Evolutionary conservation across 352 stramenopile genomes (phyloP).

Genomic region (Phytophthora quininea): DNA sequence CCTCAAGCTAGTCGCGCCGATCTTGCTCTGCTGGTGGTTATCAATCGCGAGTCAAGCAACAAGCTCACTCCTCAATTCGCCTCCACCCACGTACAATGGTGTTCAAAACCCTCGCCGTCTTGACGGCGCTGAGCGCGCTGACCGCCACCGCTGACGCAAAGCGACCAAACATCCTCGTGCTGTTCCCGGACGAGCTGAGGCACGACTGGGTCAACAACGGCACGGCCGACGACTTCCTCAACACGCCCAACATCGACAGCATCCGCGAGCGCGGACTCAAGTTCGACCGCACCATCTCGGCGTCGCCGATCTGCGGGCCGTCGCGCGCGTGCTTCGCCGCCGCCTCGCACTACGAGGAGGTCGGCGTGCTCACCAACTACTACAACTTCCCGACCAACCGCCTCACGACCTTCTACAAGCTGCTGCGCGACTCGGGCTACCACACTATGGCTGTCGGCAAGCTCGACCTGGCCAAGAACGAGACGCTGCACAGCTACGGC

Average conservation of each 20-base stretch:
- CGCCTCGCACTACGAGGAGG: conserved; percentile 37
- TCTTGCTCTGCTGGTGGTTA: not conserved
- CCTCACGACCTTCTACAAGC: conserved; percentile 42
- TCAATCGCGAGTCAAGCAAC: not conserved
- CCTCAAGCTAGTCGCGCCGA: not conserved
- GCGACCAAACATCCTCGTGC: conserved; percentile 42
- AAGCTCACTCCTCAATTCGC: not conserved
- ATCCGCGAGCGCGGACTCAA: conserved; percentile 38
- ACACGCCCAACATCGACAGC: conserved; percentile 39
- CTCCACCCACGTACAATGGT: conserved; percentile 1
- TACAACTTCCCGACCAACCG: conserved; percentile 43
- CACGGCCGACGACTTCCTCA: conserved; percentile 35
- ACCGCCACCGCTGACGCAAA: not conserved
- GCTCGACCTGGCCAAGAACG: conserved; percentile 41
- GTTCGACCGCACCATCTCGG: conserved; percentile 38
- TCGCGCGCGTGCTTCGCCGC: conserved; percentile 39
- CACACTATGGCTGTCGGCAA: conserved; percentile 44
- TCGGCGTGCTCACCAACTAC: conserved; percentile 38
- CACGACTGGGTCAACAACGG: conserved; percentile 47
- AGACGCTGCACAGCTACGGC: conserved; percentile 41
- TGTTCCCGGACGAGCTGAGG: conserved; percentile 40
- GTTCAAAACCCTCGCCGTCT: not conserved
- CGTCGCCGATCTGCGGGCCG: conserved; percentile 35
- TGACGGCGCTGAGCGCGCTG: not conserved
- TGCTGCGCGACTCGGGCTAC: conserved; percentile 37